phyloP scores from a whole-genome alignment of 2,329 filamentous ascomycete species.

The Diaporthe ilicicola region DNA sequence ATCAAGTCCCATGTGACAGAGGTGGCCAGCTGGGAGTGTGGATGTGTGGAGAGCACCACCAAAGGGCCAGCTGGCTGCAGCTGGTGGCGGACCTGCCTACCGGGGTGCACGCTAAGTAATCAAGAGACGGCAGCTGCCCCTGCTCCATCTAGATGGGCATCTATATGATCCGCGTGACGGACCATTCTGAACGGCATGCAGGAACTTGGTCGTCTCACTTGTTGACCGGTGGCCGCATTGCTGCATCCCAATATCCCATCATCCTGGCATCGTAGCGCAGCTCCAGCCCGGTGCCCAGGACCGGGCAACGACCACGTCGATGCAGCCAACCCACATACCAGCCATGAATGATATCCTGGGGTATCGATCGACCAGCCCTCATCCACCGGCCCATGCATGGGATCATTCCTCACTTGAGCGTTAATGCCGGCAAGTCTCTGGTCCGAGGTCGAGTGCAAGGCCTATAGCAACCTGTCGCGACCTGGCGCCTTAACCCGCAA shows the following conservation, averaged over 20 bases:
- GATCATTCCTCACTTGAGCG: not conserved
- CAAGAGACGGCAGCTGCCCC: not conserved
- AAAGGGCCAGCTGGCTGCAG: not conserved
- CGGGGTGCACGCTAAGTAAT: not conserved
- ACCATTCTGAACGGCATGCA: not conserved
- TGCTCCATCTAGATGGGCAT: not conserved
- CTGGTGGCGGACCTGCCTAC: not conserved
- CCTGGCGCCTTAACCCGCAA: not conserved
- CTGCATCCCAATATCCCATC: not conserved
- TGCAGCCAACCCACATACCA: not conserved
- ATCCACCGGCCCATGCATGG: not conserved
- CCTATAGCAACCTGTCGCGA: not conserved
- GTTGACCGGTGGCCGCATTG: not conserved
- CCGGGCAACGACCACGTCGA: not conserved
- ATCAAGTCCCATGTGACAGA: constrained; percentile 16
- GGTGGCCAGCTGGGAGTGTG: not conserved
- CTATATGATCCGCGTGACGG: not conserved
- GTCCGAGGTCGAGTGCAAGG: not conserved
- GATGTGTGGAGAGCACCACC: not conserved
- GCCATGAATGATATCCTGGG: not conserved
- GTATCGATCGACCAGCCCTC: not conserved
- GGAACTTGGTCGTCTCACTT: not conserved
- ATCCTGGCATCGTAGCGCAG: not conserved
- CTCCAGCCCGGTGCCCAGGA: not conserved
- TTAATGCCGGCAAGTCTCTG: not conserved